Base-by-base conservation (phyloP, 1,284 basidiomycete genomes). In the Moniliella sp. region DNA sequence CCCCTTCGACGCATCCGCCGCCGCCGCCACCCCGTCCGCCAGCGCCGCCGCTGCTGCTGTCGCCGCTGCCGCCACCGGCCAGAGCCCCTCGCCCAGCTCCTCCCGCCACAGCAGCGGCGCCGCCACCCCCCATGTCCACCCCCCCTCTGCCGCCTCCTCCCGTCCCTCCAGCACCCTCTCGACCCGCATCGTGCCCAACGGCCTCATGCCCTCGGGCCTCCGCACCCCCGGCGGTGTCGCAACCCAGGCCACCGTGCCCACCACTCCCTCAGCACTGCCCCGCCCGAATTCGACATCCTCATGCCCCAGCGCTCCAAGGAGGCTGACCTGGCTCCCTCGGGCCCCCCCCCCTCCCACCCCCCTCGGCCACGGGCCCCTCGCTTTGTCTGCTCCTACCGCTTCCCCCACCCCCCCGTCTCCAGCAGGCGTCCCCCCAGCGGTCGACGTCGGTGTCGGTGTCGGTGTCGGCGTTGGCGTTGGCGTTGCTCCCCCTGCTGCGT, bases 211-310 rank as follows among this genome's bases (percentile, higher is more conserved):
- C 19, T 31, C 29, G 10, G 50, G 50, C n/a, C 26, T 55, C 25
- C 31, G 43, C 13, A 55, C 51, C 3, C 50, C 51, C 2, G 51
- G 51, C 7, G 50, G 49, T 23, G 41, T 50, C 33, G 36, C 43
- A 3, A 45, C 45, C 16, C 49, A 52, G 15, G 42, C 45, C 1
- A 40, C 42, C 32, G 42, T 50, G 10, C 45, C 51, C 5, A 55
- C 51, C 28, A 55, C 51, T 3, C 46, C 45, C 15, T 35, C 52
- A 25, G 45, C 44, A 12, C 42, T 43, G 21, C 34, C 37, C 15
- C 48, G 41, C 41, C 32, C 34, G 41, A 11, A 18, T 16, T 15
- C 8, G 18, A 17, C n/a, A n/a, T n/a, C n/a, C n/a, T n/a, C n/a
- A n/a, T 27, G 25, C 12, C 12, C 15, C 5, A 5, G 11, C 15